Evolutionary conservation across 768 basidiomycete genomes (phyloP).

Genomic region (Serendipita sp.): DNA sequence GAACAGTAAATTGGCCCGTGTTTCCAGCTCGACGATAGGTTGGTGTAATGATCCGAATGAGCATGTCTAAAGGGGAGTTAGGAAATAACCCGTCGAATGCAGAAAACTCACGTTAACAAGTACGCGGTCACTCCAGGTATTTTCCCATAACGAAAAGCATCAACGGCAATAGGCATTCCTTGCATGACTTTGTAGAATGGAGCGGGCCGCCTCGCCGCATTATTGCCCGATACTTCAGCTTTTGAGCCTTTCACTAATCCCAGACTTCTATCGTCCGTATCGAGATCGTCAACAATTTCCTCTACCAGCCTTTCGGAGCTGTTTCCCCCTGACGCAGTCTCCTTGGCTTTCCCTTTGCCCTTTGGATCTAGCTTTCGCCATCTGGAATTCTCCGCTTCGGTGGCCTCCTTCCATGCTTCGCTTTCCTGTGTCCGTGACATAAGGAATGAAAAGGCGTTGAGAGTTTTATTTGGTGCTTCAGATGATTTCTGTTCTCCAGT

Average conservation of each 20-base stretch:
- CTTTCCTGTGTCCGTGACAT: constrained; percentile 79
- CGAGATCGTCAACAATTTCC: background rate
- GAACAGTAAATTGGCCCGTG: constrained; percentile 94
- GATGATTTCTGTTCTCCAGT: background rate
- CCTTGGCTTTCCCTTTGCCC: constrained; percentile 12
- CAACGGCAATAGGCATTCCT: constrained; percentile 96
- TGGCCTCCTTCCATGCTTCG: constrained; percentile 72
- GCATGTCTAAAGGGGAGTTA: constrained; percentile 48
- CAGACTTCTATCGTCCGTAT: constrained; percentile 14
- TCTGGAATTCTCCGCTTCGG: constrained; percentile 31
- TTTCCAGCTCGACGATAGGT: constrained; percentile 74
- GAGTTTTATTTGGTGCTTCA: background rate
- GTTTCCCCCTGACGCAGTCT: constrained; percentile 16
- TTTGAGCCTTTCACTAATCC: constrained; percentile 6
- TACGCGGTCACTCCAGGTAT: constrained; percentile 85
- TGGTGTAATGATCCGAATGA: constrained; percentile 95
- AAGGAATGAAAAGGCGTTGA: constrained; percentile 56
- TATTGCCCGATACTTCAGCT: constrained; percentile 17
- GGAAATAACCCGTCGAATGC: constrained; percentile 8
- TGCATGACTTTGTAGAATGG: constrained; percentile 90
- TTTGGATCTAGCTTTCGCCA: constrained; percentile 11
- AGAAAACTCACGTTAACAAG: constrained; percentile 57
- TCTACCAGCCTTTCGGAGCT: constrained; percentile 9
- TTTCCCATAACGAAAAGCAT: constrained; percentile 86
- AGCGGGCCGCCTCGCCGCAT: constrained; percentile 47